Percentiles rank a stretch among this genome's conserved stretches.
phyloP scores from a whole-genome alignment of 1,284 basidiomycete species.

The Coriolopsis trogii region DNA sequence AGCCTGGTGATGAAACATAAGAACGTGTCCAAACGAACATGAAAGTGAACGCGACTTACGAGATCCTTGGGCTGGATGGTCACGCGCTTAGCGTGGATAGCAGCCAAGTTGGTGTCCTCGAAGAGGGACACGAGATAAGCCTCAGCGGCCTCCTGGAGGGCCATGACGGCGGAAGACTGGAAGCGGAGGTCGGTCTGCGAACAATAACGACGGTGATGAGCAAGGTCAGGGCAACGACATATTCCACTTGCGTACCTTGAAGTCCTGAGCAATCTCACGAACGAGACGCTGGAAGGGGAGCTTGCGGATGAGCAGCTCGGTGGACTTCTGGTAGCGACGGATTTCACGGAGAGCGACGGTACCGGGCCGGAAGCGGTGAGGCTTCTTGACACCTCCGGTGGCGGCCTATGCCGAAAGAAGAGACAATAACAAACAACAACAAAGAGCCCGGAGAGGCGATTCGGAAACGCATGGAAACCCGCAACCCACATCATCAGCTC shows the following conservation, averaged over 20 bases:
- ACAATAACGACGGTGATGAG: conserved; percentile 12
- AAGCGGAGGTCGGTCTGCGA: conserved; percentile 91
- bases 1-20: conserved; percentile 40
- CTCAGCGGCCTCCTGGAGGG: conserved; percentile 94
- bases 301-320: conserved; percentile 95
- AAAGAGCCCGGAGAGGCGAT: conserved; percentile 20
- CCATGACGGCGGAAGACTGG: conserved; percentile 96
- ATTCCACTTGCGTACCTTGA: conserved; percentile 68
- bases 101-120: conserved; percentile 90
- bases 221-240: not conserved
- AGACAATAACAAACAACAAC: conserved; percentile 25
- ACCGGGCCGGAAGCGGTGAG: conserved; percentile 96
- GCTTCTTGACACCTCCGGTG: conserved; percentile 97
- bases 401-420: conserved; percentile 53
- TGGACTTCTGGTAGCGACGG: conserved; percentile 96
- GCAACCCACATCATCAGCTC: conserved; percentile 28
- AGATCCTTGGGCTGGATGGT: conserved; percentile 89
- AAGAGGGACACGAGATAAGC: conserved; percentile 97
- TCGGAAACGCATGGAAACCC: conserved; percentile 23
- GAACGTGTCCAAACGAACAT: not conserved
- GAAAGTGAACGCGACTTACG: conserved; percentile 21
- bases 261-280: conserved; percentile 96
- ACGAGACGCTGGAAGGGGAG: conserved; percentile 95
- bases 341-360: conserved; percentile 99
- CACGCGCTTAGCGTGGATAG: conserved; percentile 94